A percentile compares a stretch with the other conserved stretches of the same genome.
phyloP scores from a whole-genome alignment of 2,329 filamentous ascomycete species.

The Cladophialophora carrionii region DNA sequence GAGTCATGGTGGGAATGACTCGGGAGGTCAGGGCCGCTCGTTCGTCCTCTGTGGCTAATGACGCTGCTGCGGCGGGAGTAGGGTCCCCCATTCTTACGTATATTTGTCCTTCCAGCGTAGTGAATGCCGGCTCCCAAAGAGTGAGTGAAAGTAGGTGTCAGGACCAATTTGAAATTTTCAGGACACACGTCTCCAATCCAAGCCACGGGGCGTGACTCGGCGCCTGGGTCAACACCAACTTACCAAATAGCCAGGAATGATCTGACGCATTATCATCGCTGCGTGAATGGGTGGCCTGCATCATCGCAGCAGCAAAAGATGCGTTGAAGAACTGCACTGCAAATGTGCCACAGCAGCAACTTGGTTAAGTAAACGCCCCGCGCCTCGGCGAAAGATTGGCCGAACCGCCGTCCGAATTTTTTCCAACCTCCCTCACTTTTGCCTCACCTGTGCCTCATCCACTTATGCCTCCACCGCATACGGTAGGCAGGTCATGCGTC shows the following conservation, averaged over 20 bases:
- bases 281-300: background rate
- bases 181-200: background rate
- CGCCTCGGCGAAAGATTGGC: slow-evolving; percentile 22
- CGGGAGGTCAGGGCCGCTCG: slow-evolving; percentile 35
- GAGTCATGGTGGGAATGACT: slow-evolving; percentile 38
- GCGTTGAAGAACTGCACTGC: background rate
- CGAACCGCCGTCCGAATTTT: slow-evolving; percentile 19
- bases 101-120: background rate
- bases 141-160: background rate
- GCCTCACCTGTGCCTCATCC: too few relatives aligned
- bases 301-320: background rate
- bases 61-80: slow-evolving; percentile 15
- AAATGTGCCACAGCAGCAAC: background rate
- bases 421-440: background rate
- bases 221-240: background rate
- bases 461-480: too few relatives aligned
- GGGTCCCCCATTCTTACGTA: slow-evolving; percentile 25
- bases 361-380: background rate
- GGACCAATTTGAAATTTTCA: background rate
- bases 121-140: background rate
- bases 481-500: background rate
- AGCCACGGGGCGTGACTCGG: background rate
- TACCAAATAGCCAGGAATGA: background rate
- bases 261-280: background rate
- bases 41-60: slow-evolving; percentile 31